phyloP scores from a whole-genome alignment of 2,329 filamentous ascomycete species.

The Emericellopsis cladophorae region DNA sequence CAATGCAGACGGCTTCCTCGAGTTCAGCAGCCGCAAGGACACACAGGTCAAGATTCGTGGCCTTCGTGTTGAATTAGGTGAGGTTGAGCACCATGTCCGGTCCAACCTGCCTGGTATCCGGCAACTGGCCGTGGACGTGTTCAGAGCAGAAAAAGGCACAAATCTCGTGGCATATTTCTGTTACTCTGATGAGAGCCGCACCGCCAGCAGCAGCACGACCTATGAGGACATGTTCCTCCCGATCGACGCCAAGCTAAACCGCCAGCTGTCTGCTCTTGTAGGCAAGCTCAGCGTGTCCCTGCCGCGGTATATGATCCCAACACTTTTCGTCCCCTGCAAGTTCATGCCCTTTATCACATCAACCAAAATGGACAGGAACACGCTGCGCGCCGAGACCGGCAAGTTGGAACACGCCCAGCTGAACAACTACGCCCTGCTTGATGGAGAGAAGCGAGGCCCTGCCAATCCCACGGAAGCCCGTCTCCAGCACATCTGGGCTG shows the following conservation, averaged over 20 bases:
- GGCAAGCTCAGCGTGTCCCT: neutral
- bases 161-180: neutral
- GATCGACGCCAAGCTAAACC: constrained; percentile 3
- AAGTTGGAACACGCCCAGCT: neutral
- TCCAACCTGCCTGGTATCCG: neutral
- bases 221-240: constrained; percentile 4
- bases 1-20: neutral
- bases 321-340: neutral
- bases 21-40: neutral
- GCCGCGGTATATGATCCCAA: neutral
- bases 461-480: neutral
- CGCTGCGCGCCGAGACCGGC: neutral
- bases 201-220: neutral
- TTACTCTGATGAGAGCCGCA: neutral
- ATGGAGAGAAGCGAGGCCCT: neutral
- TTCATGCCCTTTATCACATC: neutral
- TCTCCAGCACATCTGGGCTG: constrained; percentile 2
- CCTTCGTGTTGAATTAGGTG: neutral
- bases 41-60: neutral
- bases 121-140: neutral
- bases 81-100: neutral
- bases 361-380: neutral
- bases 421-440: neutral
- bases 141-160: neutral
- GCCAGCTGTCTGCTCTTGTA: neutral